Evolutionary conservation across 768 basidiomycete genomes (phyloP), one percentile per base, ranked within the genome.

Genomic region (Lyophyllum decastes): DNA sequence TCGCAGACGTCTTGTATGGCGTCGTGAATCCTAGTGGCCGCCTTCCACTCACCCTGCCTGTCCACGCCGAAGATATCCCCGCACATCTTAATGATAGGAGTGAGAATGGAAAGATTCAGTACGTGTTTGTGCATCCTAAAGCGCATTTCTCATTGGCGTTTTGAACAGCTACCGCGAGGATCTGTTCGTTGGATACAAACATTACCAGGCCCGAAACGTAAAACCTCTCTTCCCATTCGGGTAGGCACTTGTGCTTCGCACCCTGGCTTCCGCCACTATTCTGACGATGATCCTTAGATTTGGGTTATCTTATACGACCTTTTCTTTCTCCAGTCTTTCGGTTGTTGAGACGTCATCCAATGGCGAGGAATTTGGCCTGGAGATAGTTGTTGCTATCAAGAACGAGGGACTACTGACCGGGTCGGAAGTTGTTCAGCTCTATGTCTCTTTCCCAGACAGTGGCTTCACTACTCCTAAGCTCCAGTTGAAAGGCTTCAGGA

Each of bases 261-360:
- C 44, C 1, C 17, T 40, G 21, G 25, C n/a, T 16, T 34, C 21
- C 26, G 22, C 25, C 40, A 10, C 2, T 12, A 44, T 40, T 34
- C 63, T n/a, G 61, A 43, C 11, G 2, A 24, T 56, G 16, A 24
- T 52, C n/a, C 21, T 19, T 54, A 89, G 88, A 3, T 83, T 79
- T 61, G 90, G 91, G 25, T 74, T 92, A 10, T 92, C 90, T 0
- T 94, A 92, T 70, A 91, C 90, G 4, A 81, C 76, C 1, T 94
- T 92, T 67, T 66, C 70, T 2, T 77, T 87, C 38, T 79, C 79
- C 0, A 72, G 83, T 51, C 67, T 89, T 7, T 57, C 63, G 0
- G 65, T 85, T 26, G 72, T 73, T 17, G 69, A 61, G 46, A 61
- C 62, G 25, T 61, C 68, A 33, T 19, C 64, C 6, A 55, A 67